Percentiles rank a stretch among this genome's conserved stretches.
Evolutionary conservation across 2,329 filamentous ascomycete species (phyloP).

Genomic region (Neophaeococcomyces mojaviensis): DNA sequence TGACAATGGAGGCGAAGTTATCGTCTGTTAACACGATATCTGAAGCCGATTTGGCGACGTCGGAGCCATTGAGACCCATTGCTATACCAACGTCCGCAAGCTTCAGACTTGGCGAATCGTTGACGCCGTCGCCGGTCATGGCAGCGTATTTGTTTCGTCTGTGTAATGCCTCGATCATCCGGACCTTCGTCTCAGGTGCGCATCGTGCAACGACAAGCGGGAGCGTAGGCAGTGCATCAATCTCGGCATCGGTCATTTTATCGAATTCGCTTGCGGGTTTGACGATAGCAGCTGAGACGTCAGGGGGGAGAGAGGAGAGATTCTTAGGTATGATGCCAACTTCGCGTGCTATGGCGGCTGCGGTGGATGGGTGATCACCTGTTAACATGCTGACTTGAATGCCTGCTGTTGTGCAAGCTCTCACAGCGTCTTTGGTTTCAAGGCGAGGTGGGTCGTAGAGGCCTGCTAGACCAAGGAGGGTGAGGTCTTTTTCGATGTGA

Average conservation of each 20-base stretch:
- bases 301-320: conserved; percentile 36
- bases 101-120: conserved; percentile 75
- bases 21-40: conserved; percentile 60
- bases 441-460: conserved; percentile 56
- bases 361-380: conserved; percentile 51
- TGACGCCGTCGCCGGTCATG: conserved; percentile 85
- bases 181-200: conserved; percentile 76
- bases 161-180: conserved; percentile 83
- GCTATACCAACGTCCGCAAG: conserved; percentile 79
- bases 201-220: conserved; percentile 78
- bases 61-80: conserved; percentile 76
- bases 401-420: conserved; percentile 46
- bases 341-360: conserved; percentile 50
- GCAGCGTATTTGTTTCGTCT: conserved; percentile 68
- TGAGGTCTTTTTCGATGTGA: conserved; percentile 47
- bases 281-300: conserved; percentile 43
- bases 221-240: conserved; percentile 62
- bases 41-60: conserved; percentile 75
- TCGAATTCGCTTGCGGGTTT: conserved; percentile 53
- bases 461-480: conserved; percentile 52
- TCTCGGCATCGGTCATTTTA: conserved; percentile 43
- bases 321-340: conserved; percentile 49
- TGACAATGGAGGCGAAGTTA: conserved; percentile 80
- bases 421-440: conserved; percentile 51
- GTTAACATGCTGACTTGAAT: conserved; percentile 53